Base-by-base conservation (phyloP, 306 rosid species). In the Prunus mongolica region DNA sequence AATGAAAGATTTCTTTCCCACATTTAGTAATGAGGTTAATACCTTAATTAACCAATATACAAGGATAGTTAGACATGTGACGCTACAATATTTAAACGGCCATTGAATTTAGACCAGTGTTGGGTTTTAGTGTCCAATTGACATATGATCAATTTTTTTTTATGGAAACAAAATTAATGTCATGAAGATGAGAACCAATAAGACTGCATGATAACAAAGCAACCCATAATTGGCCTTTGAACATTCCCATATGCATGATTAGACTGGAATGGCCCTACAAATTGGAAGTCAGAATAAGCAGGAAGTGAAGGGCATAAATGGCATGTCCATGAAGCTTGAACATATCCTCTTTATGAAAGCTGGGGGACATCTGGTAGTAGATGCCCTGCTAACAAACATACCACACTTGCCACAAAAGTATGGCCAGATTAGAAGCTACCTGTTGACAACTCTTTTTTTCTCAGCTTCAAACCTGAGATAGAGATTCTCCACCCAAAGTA, bases 361-460 rank as follows among this genome's bases (percentile, higher is more conserved):
- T 50, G 16, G 51, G 71, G 22, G 20, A 18, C 34, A 34, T 9
- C 15, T n/a, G 51, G 55, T 44, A n/a, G 65, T 60, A 52, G 25
- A 68, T 70, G 49, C 9, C 45, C 25, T 67, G 19, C 62, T 20
- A 69, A 50, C 15, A 14, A 50, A 27, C 46, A 45, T 54, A 55
- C 71, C 25, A 68, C 58, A 50, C 62, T 83, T 16, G 65, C 86
- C 89, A 87, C 82, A 63, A 3, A 78, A 68, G 56, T 38, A 24
- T 77, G 80, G 83, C 50, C 51, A 56, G 20, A 55, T 16, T 69
- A 69, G 25, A 63, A 73, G 69, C 66, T 18, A 62, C 14, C 47
- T 16, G 52, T 71, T 56, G 81, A 82, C 80, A 49, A 73, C 78
- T 82, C 79, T 67, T 76, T 82, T 76, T 63, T 86, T 80, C 80